Base-by-base conservation (phyloP, 441 rosid species). In the Macaranga tanarius region DNA sequence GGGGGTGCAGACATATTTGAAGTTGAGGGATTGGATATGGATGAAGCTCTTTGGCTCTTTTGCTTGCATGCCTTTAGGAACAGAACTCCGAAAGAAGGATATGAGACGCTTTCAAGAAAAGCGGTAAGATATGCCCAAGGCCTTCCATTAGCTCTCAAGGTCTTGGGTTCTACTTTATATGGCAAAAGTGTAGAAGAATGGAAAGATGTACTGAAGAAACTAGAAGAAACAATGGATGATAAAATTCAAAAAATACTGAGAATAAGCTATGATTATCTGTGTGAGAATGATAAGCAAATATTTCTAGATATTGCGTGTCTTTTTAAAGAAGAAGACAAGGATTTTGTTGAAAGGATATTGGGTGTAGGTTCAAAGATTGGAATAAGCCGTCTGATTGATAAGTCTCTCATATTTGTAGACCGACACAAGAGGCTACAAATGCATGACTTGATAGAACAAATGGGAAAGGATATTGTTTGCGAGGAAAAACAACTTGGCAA, bases 241-340 rank as follows among this genome's bases (percentile, higher is more conserved):
- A 9, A 74, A 16, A 79, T 87, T 23, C 63, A 50, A n/a, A 70
- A 74, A 12, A 51, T 75, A 62, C 60, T 85, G 22, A 81, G 45
- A 75, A 42, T 78, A 16, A 84, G 89, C 66, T 87, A 73, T 62
- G 79, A 85, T 73, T 79, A 73, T 38, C 77, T 86, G 0, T 65
- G 20, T 0, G 23, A 19, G 1, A 72, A 80, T 40, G 76, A 74
- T 25, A 71, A 79, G 57, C 45, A 72, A 67, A 66, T 78, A 65
- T 87, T 87, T 69, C 82, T 86, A 3, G 84, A 84, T 22, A 70
- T 86, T 60, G 82, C 87, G 0, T 86, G 88, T 69, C 82, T 80
- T 69, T 79, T 85, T 34, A 57, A 31, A 17, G 79, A 82, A 16
- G 28, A 34, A 42, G 16, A 65, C 12, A 67, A 40, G 19, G 58